Conservation (phyloP, 495 filamentous ascomycete species). For the Neohortaea acidophila region DNA sequence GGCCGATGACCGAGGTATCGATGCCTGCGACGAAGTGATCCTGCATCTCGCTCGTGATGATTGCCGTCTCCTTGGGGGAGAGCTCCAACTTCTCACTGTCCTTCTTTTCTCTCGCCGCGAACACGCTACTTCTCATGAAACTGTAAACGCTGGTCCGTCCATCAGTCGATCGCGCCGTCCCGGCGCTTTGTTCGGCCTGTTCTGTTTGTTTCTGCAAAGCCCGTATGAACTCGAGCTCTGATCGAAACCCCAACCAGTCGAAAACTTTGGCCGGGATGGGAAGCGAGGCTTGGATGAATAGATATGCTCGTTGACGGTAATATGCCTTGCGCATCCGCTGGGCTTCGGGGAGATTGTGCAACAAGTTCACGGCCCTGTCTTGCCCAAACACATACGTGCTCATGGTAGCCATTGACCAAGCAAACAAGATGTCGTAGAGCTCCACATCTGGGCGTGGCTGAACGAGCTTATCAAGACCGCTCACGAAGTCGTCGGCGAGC, state of each 20-base stretch:
- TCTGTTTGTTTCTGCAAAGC: neutral
- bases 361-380: neutral
- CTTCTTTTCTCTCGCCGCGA: neutral
- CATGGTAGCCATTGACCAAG: neutral
- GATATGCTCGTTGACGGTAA: neutral
- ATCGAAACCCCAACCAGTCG: neutral
- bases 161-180: neutral
- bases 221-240: neutral
- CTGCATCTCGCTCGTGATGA: conserved; percentile 49
- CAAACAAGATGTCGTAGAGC: neutral
- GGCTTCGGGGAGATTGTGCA: neutral
- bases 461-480: neutral
- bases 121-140: neutral
- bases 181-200: neutral
- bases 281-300: neutral
- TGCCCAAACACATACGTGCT: neutral
- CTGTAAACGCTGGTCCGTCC: neutral
- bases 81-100: neutral
- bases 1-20: conserved; percentile 60
- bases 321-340: neutral
- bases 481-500: neutral
- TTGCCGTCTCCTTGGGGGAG: neutral
- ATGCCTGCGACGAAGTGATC: conserved; percentile 64
- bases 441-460: neutral
- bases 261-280: neutral